phyloP scores from a whole-genome alignment of 31 red algal genomes.

The Endocladia muricata region DNA sequence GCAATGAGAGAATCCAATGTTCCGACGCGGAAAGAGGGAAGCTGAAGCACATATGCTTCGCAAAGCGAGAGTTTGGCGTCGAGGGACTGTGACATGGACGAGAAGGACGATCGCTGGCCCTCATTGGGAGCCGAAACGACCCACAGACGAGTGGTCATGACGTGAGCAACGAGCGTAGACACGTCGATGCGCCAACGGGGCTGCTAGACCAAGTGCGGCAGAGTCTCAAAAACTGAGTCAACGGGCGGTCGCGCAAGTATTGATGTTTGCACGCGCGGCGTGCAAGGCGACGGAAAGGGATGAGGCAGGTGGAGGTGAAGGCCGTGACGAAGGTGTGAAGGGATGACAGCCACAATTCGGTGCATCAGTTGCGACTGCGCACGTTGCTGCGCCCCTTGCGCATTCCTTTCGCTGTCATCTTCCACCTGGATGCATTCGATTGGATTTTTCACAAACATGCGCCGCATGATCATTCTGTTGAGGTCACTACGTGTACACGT shows the following conservation, averaged over 20 bases:
- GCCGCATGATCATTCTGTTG: too few relatives aligned
- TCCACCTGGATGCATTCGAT: too few relatives aligned
- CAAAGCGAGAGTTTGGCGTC: slow-evolving; percentile 15
- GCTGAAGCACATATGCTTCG: slow-evolving; percentile 43
- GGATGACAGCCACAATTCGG: too few relatives aligned
- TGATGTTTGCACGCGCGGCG: too few relatives aligned
- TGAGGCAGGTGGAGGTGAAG: not conserved
- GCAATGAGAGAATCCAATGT: slow-evolving; percentile 92
- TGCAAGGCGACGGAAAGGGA: not conserved
- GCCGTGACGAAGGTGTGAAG: not conserved
- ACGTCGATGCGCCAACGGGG: not conserved
- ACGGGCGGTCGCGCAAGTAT: not conserved
- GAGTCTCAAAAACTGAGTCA: not conserved
- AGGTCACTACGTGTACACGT: too few relatives aligned
- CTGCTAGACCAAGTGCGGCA: not conserved
- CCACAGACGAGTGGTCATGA: slow-evolving; percentile 43
- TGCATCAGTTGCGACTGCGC: too few relatives aligned
- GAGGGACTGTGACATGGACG: slow-evolving; percentile 36
- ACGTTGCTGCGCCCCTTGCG: too few relatives aligned
- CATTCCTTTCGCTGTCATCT: too few relatives aligned
- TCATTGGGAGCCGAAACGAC: slow-evolving; percentile 65
- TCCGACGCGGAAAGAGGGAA: slow-evolving; percentile 88
- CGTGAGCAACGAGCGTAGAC: not conserved
- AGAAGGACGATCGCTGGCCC: slow-evolving; percentile 24
- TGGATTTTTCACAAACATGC: too few relatives aligned